phyloP scores from a whole-genome alignment of 1,284 basidiomycete genomes.

The Pterulicium gracile region DNA sequence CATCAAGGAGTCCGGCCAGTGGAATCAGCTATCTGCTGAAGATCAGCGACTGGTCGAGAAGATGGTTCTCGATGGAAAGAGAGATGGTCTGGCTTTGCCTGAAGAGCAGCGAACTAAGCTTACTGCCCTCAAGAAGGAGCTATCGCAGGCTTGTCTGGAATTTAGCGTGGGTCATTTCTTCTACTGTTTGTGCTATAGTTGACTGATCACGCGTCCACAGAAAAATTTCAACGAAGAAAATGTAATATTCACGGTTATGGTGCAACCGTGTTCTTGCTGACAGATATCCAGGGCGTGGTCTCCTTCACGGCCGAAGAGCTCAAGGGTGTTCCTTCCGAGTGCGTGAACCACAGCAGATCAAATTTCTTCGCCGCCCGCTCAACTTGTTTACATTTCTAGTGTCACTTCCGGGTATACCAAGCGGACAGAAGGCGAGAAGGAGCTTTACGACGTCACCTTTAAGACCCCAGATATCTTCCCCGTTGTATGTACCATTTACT shows the following conservation, averaged over 20 bases:
- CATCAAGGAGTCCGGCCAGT: slow-evolving; percentile 43
- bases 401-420: slow-evolving; percentile 67
- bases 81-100: slow-evolving; percentile 64
- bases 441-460: slow-evolving; percentile 60
- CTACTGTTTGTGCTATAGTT: not conserved
- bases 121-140: slow-evolving; percentile 52
- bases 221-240: slow-evolving; percentile 86
- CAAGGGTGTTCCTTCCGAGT: slow-evolving; percentile 64
- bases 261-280: no score
- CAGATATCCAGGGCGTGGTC: slow-evolving; percentile 38
- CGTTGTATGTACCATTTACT: slow-evolving; percentile 33
- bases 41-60: slow-evolving; percentile 66
- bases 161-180: slow-evolving; percentile 46
- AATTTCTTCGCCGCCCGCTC: not conserved
- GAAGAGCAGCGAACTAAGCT: slow-evolving; percentile 49
- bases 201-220: slow-evolving; percentile 20
- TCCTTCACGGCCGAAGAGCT: slow-evolving; percentile 64
- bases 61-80: slow-evolving; percentile 65
- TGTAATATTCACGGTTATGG: no score
- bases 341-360: not conserved
- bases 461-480: slow-evolving; percentile 73
- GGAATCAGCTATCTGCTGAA: slow-evolving; percentile 51
- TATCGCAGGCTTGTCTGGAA: slow-evolving; percentile 60
- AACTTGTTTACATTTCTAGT: slow-evolving; percentile 1
- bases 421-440: slow-evolving; percentile 41